Conservation (phyloP, 2,329 filamentous ascomycete species). For the Fusarium nodosum region DNA sequence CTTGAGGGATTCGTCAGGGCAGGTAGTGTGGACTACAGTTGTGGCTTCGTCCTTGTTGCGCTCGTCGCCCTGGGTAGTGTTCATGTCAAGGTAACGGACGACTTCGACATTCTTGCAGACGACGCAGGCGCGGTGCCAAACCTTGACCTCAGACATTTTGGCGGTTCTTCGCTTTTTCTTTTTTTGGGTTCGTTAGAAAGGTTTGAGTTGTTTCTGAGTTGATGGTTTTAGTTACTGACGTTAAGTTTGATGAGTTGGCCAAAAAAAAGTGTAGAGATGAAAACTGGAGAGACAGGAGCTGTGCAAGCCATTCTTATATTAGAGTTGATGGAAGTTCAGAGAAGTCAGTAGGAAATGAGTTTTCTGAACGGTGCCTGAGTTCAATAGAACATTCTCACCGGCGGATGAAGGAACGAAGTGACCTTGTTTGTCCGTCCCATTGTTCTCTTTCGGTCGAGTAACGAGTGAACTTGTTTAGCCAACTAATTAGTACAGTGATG, state of each 20-base stretch:
- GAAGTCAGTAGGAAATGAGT: background rate
- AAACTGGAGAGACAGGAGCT: background rate
- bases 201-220: background rate
- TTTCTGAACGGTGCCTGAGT: background rate
- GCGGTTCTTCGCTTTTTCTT: background rate
- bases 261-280: background rate
- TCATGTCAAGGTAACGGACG: background rate
- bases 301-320: background rate
- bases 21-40: background rate
- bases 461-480: background rate
- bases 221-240: background rate
- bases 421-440: background rate
- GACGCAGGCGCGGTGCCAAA: conserved; percentile 22
- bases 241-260: background rate
- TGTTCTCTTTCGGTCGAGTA: background rate
- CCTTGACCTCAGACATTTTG: conserved; percentile 10
- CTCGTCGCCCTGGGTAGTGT: background rate
- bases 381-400: background rate
- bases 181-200: background rate
- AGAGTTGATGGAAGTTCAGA: background rate
- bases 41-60: background rate
- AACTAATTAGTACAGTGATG: background rate
- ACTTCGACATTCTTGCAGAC: conserved; percentile 1
- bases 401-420: background rate
- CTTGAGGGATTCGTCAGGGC: background rate